Percentiles rank a stretch among this genome's conserved stretches.
Evolutionary conservation across 1,139 yeast genomes (phyloP).

Genomic region (Kurtzmaniella natalensis): DNA sequence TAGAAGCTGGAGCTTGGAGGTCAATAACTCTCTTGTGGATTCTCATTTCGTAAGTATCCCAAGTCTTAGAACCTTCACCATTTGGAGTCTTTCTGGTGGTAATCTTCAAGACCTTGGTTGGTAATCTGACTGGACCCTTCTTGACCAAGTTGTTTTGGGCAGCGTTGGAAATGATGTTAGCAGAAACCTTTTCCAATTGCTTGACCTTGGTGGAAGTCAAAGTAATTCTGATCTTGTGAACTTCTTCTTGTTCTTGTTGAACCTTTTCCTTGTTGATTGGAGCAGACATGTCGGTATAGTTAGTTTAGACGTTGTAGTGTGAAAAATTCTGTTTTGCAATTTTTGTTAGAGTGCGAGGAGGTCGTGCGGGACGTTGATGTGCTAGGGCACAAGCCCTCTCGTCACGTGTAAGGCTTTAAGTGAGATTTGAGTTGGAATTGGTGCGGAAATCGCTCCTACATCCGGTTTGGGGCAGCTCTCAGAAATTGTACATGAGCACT

Average conservation of each 20-base stretch:
- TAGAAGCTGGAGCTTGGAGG: constrained; percentile 93
- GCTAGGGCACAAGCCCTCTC: constrained; percentile 8
- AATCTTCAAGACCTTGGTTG: constrained; percentile 97
- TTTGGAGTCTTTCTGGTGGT: constrained; percentile 99
- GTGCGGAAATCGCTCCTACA: too few relatives aligned
- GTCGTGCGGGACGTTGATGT: constrained; percentile 2
- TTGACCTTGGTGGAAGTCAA: constrained; percentile 98
- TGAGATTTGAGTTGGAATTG: too few relatives aligned
- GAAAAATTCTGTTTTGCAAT: constrained; percentile 9
- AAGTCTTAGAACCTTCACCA: constrained; percentile 99
- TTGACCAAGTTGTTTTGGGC: constrained; percentile 73
- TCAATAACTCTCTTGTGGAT: constrained; percentile 99
- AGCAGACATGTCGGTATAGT: constrained; percentile 60
- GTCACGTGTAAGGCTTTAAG: too few relatives aligned
- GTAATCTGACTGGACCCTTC: constrained; percentile 99
- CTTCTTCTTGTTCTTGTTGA: constrained; percentile 75
- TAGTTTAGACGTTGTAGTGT: constrained; percentile 43
- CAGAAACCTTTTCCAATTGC: constrained; percentile 91
- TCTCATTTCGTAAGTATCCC: constrained; percentile 99
- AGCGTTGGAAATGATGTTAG: constrained; percentile 88
- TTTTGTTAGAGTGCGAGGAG: constrained; percentile 7
- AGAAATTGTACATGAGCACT: too few relatives aligned
- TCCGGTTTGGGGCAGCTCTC: too few relatives aligned
- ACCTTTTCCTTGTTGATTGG: constrained; percentile 74
- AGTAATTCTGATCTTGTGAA: constrained; percentile 99